Evolutionary conservation across 2,329 filamentous ascomycete species (phyloP).

Genomic region (Lojkania enalia): DNA sequence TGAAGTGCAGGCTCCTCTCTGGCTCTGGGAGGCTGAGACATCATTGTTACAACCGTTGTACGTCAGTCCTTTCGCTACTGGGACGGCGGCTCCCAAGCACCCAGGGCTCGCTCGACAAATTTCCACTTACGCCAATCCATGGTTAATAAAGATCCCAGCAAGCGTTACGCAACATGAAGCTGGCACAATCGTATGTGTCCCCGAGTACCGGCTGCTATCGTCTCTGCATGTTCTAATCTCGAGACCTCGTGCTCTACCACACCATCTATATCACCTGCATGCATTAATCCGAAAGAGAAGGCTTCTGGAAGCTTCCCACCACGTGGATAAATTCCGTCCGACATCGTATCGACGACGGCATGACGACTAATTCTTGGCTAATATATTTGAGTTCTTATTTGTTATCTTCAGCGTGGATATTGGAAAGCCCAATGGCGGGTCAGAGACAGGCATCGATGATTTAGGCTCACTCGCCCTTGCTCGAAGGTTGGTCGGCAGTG

Average conservation of each 20-base stretch:
- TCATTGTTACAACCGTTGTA: too few relatives aligned
- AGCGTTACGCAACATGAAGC: too few relatives aligned
- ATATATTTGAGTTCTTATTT: not conserved
- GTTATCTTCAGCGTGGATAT: not conserved
- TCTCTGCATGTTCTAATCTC: too few relatives aligned
- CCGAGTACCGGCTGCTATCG: too few relatives aligned
- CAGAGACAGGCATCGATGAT: not conserved
- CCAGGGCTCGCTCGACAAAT: too few relatives aligned
- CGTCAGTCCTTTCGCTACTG: too few relatives aligned
- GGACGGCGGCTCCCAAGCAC: too few relatives aligned
- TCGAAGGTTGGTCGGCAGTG: not conserved
- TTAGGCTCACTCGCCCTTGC: not conserved
- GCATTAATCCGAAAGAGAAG: not conserved
- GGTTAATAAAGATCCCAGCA: not conserved
- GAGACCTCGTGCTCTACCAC: slow-evolving; percentile 5
- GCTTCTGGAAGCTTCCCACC: slow-evolving; percentile 8
- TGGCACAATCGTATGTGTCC: too few relatives aligned
- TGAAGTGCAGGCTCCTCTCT: not conserved
- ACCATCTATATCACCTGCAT: not conserved
- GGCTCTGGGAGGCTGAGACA: too few relatives aligned
- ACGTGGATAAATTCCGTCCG: not conserved
- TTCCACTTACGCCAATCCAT: too few relatives aligned
- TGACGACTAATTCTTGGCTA: not conserved
- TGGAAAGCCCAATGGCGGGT: not conserved
- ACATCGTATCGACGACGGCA: not conserved